These are phyloP conservation scores for Penicillium coffeae DNA, from an alignment of 495 filamentous ascomycete species.

Conservation along the genomic window DNA sequence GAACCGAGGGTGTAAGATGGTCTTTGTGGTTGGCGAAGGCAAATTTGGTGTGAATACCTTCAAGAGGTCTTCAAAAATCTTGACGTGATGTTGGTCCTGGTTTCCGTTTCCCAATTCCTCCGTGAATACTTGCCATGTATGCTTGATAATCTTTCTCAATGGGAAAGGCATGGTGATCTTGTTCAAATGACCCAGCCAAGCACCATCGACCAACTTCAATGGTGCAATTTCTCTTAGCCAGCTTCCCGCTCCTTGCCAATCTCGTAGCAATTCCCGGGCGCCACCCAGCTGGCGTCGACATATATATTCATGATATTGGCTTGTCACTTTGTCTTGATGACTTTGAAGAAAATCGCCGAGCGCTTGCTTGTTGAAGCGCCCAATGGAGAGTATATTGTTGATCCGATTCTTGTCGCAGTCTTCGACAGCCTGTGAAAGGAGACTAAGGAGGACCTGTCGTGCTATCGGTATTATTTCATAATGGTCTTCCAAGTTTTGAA, in stretches of 20 bases:
- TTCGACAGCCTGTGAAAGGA: slow-evolving; percentile 29
- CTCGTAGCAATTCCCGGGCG: slow-evolving; percentile 29
- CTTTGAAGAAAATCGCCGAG: slow-evolving; percentile 28
- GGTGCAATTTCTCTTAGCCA: slow-evolving; percentile 42
- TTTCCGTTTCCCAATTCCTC: slow-evolving; percentile 52
- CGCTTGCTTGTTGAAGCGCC: slow-evolving; percentile 21
- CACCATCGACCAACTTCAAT: slow-evolving; percentile 48
- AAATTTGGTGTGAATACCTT: slow-evolving; percentile 22
- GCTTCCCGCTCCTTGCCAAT: slow-evolving; percentile 32
- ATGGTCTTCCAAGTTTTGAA: slow-evolving; percentile 39
- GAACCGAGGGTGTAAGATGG: slow-evolving; percentile 32
- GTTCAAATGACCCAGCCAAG: slow-evolving; percentile 47
- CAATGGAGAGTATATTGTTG: slow-evolving; percentile 31
- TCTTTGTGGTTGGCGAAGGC: slow-evolving; percentile 21
- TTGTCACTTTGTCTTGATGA: slow-evolving; percentile 23
- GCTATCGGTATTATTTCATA: slow-evolving; percentile 27
- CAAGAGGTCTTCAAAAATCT: slow-evolving; percentile 41
- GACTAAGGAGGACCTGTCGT: slow-evolving; percentile 24
- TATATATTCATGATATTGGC: slow-evolving; percentile 33
- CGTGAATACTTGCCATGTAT: slow-evolving; percentile 47
- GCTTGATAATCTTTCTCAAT: slow-evolving; percentile 29
- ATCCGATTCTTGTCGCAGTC: slow-evolving; percentile 11
- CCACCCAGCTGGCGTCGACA: slow-evolving; percentile 12
- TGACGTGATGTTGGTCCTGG: slow-evolving; percentile 42
- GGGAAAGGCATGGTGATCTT: slow-evolving; percentile 37